These are phyloP conservation scores for Asterochloris sp. DNA, from an alignment of 139 green algal genomes.

Conservation along the genomic window DNA sequence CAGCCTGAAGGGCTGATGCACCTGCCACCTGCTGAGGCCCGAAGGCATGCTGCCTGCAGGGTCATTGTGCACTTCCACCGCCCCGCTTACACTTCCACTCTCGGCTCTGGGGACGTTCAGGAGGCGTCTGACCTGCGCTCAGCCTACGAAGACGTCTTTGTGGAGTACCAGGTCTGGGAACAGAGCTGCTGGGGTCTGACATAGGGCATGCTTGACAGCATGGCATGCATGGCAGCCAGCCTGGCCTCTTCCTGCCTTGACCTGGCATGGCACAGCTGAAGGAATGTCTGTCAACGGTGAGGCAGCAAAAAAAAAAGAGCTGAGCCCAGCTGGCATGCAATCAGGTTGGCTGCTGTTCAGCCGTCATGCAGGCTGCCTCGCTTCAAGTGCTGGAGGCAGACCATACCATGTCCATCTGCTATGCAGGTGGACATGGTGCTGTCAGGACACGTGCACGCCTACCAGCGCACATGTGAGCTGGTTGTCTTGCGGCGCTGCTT, in stretches of 20 bases:
- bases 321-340: not conserved
- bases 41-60: not conserved
- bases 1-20: too few species aligned
- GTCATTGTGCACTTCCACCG: constrained; percentile 28
- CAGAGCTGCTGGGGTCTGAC: too few species aligned
- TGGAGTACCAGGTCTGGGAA: not conserved
- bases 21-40: too few species aligned
- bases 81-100: constrained; percentile 20
- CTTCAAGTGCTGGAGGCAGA: not conserved
- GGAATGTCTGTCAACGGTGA: not conserved
- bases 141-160: constrained; percentile 34
- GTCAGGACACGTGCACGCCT: constrained; percentile 28
- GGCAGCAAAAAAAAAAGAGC: not conserved
- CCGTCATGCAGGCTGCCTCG: not conserved
- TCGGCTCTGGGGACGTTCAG: constrained; percentile 1
- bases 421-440: constrained; percentile 28
- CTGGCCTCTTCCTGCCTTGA: not conserved
- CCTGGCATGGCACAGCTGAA: not conserved
- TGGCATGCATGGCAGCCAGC: not conserved
- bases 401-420: not conserved
- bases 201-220: too few species aligned
- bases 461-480: constrained; percentile 24
- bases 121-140: constrained; percentile 22
- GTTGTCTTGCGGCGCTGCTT: too few species aligned
- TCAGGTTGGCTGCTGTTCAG: too few species aligned